Evolutionary conservation across 371 early-diverging fungal species (phyloP), one percentile per base, ranked within the genome.

Genomic region (Funneliformis caledonium): DNA sequence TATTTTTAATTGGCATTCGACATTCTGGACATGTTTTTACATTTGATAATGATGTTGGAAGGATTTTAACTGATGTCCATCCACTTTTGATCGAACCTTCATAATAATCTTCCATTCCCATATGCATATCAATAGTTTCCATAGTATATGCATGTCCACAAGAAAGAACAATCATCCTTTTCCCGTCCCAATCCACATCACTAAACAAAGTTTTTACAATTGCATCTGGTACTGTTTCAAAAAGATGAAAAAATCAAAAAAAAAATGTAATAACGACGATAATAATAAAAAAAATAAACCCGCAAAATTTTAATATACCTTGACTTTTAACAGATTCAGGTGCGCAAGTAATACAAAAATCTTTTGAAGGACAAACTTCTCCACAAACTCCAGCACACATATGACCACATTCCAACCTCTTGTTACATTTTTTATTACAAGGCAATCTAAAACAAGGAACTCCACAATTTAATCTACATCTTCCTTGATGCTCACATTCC

Each of bases 381-480:
- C 90, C 89, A 68, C 91, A 91, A 4, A 91, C 75, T 0, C 86
- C 83, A 26, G 89, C 89, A 74, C 88, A 87, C 45, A 70, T 88
- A 81, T 89, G 89, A 1, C 89, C 89, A 76, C 91, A 91, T 0
- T 43, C 5, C 0, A 91, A 81, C 37, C 1, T 10, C 60, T 84
- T 84, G 2, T 77, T 79, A 75, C 91, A 91, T 8, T 88, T 82
- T 52, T 72, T 8, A 79, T 88, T 85, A 61, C 91, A 91, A 1
- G 91, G 91, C 8, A 89, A 82, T 26, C 88, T 85, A 19, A 78
- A 80, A 48, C 91, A 91, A 0, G 91, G 91, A 4, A 83, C 88
- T 22, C 90, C 91, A 33, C 72, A 72, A 22, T n/a, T 22, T 19
- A 72, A 47, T 2, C 31, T 22, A 50, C 72, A 72, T 42, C 2